Conservation (phyloP, 2,329 filamentous ascomycete species). For the Phaeoacremonium minimum region DNA sequence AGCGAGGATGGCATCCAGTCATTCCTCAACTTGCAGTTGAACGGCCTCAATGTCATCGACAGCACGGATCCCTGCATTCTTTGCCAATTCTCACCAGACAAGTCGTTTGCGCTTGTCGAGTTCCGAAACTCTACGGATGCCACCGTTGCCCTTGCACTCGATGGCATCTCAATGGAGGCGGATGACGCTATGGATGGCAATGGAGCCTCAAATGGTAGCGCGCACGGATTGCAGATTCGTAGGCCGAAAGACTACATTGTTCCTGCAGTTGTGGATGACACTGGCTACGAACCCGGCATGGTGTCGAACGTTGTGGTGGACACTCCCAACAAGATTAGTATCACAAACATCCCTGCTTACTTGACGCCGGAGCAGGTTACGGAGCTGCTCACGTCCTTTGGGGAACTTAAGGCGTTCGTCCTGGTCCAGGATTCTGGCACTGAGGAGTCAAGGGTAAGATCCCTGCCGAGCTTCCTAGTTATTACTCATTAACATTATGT, state of each 20-base stretch:
- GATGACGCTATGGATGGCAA: conserved; percentile 56
- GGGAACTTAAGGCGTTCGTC: conserved; percentile 86
- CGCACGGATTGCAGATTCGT: conserved; percentile 66
- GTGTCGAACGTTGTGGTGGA: conserved; percentile 82
- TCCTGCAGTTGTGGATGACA: conserved; percentile 70
- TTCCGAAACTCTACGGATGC: conserved; percentile 86
- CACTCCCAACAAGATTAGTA: conserved; percentile 90
- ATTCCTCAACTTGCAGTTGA: conserved; percentile 96
- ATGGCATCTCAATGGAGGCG: conserved; percentile 84
- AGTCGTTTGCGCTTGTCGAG: conserved; percentile 80
- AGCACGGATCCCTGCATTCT: conserved; percentile 79
- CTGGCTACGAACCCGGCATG: conserved; percentile 69
- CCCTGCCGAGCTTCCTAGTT: background rate
- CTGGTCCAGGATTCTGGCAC: conserved; percentile 82
- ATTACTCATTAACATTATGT: conserved; percentile 19
- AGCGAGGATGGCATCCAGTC: conserved; percentile 72
- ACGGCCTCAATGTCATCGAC: conserved; percentile 89
- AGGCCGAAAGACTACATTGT: conserved; percentile 97
- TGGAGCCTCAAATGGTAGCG: conserved; percentile 41
- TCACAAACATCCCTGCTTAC: conserved; percentile 83
- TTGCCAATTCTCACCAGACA: conserved; percentile 76
- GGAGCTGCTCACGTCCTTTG: conserved; percentile 86
- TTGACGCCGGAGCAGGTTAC: conserved; percentile 88
- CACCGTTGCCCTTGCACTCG: conserved; percentile 84
- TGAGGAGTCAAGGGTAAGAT: conserved; percentile 78